These are phyloP conservation scores for Lactarius hengduanensis DNA, from an alignment of 768 basidiomycete species.

Conservation along the genomic window DNA sequence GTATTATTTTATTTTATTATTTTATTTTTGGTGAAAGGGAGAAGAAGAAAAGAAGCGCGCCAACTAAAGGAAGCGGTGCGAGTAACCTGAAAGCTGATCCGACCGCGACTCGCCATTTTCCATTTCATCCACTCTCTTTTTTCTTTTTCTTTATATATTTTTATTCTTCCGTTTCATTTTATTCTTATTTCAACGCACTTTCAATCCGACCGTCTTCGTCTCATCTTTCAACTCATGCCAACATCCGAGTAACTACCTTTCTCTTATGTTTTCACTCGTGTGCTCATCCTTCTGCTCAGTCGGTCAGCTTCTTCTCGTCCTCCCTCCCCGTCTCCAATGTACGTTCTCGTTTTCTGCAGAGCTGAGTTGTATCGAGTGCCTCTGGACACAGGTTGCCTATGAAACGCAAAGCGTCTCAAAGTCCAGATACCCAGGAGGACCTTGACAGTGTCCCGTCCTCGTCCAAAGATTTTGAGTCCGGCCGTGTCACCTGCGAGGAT, in stretches of 20 bases:
- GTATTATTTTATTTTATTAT: neutral
- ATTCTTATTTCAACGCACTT: constrained; percentile 10
- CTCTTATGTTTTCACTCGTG: neutral
- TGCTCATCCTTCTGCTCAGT: constrained; percentile 2
- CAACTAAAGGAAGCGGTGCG: neutral
- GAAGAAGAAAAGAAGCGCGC: neutral
- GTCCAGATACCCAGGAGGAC: constrained; percentile 1
- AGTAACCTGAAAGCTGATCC: constrained; percentile 5
- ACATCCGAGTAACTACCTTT: constrained; percentile 15
- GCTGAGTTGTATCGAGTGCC: neutral
- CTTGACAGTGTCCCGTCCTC: constrained; percentile 13
- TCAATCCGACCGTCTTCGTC: neutral
- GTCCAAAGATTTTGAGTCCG: constrained; percentile 56
- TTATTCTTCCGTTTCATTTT: neutral
- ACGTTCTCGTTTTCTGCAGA: neutral
- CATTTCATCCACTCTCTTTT: neutral
- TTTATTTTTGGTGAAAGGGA: neutral
- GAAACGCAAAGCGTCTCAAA: constrained; percentile 20
- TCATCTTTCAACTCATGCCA: constrained; percentile 12
- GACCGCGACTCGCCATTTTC: neutral
- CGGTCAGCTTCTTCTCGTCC: constrained; percentile 4
- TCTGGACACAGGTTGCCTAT: constrained; percentile 1
- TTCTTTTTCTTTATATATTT: neutral
- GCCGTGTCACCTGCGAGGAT: constrained; percentile 61
- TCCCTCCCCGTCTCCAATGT: constrained; percentile 17